Evolutionary conservation across 2,329 filamentous ascomycete genomes (phyloP), one percentile per base, ranked within the genome.

Genomic region (Nothophoma quercina): DNA sequence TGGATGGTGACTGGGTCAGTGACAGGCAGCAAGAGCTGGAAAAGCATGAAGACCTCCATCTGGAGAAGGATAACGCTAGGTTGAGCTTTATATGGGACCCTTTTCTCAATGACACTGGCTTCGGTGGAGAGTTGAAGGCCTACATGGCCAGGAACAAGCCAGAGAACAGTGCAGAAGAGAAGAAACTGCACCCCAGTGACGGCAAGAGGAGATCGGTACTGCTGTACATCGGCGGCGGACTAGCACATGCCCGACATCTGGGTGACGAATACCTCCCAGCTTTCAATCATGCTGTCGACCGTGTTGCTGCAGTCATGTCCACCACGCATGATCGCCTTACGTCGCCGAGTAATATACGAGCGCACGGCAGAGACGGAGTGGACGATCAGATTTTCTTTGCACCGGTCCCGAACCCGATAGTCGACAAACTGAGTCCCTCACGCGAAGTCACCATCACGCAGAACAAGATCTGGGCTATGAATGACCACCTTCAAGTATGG

Each of bases 41-140:
- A 25, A 47, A 40, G 46, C 80, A 83, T 55, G 64, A 67, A 13
- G 75, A 83, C 65, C 65, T 82, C 6, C 69, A 73, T 4, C 78
- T 82, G 48, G 68, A 72, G 5, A 75, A 76, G 1, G 73, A 74
- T 12, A 77, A 75, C n/a, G 75, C 83, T 2, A 76, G 66, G 22
- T 60, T 87, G 21, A 74, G 82, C 38, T 87, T 86, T 56, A 68
- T 86, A 9, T 88, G 84, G 84, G 85, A 88, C 67, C 85, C 86
- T 0, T 86, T 77, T 71, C 74, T 88, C 19, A 83, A 88, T 65
- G 77, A 79, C 22, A 78, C 79, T 0, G 61, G 62, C 7, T 62
- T 82, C 22, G 64, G 75, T 19, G 63, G 71, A 12, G 76, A 81
- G 39, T 60, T 85, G 33, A 63, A 68, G 22, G 63, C 64, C 2